Evolutionary conservation across 495 filamentous ascomycete genomes (phyloP).

Genomic region (Trichoderma parareesei): DNA sequence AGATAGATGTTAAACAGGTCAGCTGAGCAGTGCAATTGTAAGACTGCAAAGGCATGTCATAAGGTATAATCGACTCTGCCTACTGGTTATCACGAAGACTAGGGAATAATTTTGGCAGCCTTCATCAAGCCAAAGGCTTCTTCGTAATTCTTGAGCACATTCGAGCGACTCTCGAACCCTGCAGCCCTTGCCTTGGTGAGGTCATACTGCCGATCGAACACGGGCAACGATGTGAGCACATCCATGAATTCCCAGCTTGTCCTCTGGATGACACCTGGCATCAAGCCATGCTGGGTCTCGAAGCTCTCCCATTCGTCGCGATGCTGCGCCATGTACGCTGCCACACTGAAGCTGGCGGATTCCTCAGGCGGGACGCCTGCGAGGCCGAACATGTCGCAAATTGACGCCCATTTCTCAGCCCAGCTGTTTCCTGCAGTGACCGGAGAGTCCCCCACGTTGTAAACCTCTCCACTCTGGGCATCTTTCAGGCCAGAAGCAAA

Average conservation of each 20-base stretch:
- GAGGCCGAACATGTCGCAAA: constrained; percentile 33
- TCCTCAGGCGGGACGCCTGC: constrained; percentile 17
- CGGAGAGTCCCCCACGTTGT: constrained; percentile 30
- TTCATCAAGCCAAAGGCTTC: constrained; percentile 16
- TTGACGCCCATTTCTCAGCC: constrained; percentile 26
- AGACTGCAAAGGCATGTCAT: too few relatives aligned
- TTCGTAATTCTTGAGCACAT: constrained; percentile 11
- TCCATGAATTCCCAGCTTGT: constrained; percentile 14
- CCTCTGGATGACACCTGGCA: neutral
- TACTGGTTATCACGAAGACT: neutral
- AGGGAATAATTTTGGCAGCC: constrained; percentile 15
- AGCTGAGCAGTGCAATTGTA: too few relatives aligned
- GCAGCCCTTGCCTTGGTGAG: constrained; percentile 10
- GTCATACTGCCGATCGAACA: constrained; percentile 15
- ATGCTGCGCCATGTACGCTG: constrained; percentile 9
- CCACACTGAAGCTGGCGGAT: neutral
- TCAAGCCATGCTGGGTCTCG: constrained; percentile 12
- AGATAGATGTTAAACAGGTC: too few relatives aligned
- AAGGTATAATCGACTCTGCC: too few relatives aligned
- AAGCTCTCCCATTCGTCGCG: neutral
- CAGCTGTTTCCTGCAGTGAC: constrained; percentile 18
- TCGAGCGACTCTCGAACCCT: constrained; percentile 9
- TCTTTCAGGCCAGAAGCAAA: constrained; percentile 25
- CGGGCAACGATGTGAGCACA: constrained; percentile 9
- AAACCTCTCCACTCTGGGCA: constrained; percentile 18